Percentiles rank a stretch among this genome's conserved stretches.
Conservation (phyloP, 768 basidiomycete species). For the Podaxis sp. region DNA sequence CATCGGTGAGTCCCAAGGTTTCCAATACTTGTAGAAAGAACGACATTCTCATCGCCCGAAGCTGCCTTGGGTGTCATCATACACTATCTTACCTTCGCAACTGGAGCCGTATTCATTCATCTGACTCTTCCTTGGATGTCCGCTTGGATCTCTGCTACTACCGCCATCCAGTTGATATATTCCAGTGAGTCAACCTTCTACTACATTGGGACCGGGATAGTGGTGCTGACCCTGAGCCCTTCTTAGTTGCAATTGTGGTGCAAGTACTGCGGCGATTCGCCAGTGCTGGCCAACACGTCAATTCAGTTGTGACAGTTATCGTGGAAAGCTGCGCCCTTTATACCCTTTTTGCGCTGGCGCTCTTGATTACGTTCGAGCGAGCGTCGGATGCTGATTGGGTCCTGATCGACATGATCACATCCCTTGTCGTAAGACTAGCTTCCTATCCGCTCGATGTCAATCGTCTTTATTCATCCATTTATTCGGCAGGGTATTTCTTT, state of each 20-base stretch:
- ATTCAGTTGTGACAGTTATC: neutral
- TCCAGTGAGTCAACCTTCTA: neutral
- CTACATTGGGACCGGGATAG: neutral
- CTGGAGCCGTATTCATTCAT: slow-evolving; percentile 6
- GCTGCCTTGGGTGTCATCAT: neutral
- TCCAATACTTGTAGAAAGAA: neutral
- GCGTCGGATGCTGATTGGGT: slow-evolving; percentile 14
- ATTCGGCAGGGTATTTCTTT: slow-evolving; percentile 3
- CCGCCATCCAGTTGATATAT: slow-evolving; percentile 3
- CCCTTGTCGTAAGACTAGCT: slow-evolving; percentile 4
- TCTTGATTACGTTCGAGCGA: slow-evolving; percentile 3
- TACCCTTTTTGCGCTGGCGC: slow-evolving; percentile 4
- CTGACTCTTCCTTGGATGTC: slow-evolving; percentile 7
- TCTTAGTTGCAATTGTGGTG: neutral
- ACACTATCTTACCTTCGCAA: neutral
- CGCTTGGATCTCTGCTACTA: neutral
- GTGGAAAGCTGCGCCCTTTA: slow-evolving; percentile 14
- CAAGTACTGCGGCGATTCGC: slow-evolving; percentile 1
- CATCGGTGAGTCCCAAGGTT: neutral
- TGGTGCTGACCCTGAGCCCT: neutral
- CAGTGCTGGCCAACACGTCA: neutral
- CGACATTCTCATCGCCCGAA: neutral
- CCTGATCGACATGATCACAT: slow-evolving; percentile 9
- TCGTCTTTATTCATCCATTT: neutral
- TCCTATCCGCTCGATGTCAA: neutral